Conservation (phyloP, 345 rosid genomes). For the Melastoma malabathricum region DNA sequence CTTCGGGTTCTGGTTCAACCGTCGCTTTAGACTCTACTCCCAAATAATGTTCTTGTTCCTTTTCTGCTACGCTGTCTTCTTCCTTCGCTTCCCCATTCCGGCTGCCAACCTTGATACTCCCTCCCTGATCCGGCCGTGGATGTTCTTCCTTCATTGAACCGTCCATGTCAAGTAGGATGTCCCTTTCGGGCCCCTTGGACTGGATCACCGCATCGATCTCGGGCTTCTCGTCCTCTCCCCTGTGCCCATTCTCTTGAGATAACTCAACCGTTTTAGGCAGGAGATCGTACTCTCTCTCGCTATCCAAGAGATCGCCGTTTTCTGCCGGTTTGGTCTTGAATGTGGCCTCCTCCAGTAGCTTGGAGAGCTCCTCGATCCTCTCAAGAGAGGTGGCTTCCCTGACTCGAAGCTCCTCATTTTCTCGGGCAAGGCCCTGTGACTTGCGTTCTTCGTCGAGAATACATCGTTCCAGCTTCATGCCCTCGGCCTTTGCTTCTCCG, state of each 20-base stretch:
- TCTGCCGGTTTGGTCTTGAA: conserved; percentile 39
- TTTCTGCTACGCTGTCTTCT: conserved; percentile 32
- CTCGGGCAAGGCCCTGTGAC: conserved; percentile 50
- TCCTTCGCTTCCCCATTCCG: conserved; percentile 28
- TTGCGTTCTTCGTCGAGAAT: conserved; percentile 70
- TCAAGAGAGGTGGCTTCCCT: conserved; percentile 43
- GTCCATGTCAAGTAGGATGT: conserved; percentile 25
- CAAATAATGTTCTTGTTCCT: conserved; percentile 54
- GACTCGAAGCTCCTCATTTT: conserved; percentile 61
- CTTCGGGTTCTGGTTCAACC: conserved; percentile 38
- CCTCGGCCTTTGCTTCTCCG: conserved; percentile 51
- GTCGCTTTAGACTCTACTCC: conserved; percentile 29
- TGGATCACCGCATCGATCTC: conserved; percentile 22
- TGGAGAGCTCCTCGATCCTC: conserved; percentile 70
- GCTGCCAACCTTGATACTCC: conserved; percentile 23
- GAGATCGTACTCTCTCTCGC: conserved; percentile 87
- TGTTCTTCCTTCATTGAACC: conserved; percentile 15
- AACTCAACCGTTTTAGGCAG: conserved; percentile 88
- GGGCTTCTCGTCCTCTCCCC: too few relatives aligned
- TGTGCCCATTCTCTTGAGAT: conserved; percentile 75
- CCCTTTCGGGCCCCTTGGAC: conserved; percentile 21
- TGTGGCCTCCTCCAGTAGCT: conserved; percentile 71
- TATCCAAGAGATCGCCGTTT: conserved; percentile 68
- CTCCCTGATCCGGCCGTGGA: conserved; percentile 8
- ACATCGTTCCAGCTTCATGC: conserved; percentile 60